phyloP scores from a whole-genome alignment of 305 asterid genomes.

The Plantago coronopus region DNA sequence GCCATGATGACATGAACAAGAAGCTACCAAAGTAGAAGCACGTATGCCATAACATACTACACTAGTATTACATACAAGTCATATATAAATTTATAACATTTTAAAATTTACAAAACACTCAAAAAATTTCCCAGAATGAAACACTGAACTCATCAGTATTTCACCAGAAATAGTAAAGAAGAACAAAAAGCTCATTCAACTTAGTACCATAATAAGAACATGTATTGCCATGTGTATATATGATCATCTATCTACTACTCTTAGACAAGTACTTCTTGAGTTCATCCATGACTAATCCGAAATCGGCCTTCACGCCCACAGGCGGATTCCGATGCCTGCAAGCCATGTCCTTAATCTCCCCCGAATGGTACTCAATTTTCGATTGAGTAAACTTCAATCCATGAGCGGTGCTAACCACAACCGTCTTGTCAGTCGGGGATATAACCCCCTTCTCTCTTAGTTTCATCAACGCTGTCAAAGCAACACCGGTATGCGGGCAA shows the following conservation, averaged over 20 bases:
- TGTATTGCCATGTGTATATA: too few species aligned
- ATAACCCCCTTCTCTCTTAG: constrained; percentile 31
- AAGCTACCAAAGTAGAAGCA: too few species aligned
- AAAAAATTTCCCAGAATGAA: not conserved
- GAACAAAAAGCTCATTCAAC: too few species aligned
- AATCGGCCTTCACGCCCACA: constrained; percentile 31
- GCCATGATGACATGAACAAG: too few species aligned
- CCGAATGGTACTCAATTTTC: constrained; percentile 45
- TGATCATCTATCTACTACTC: constrained; percentile 4
- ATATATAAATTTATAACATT: not conserved
- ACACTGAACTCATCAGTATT: not conserved
- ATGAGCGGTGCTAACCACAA: constrained; percentile 56
- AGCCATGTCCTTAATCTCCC: constrained; percentile 31
- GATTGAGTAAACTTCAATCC: constrained; percentile 53
- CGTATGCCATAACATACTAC: too few species aligned
- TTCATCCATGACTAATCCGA: constrained; percentile 35
- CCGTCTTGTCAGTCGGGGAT: constrained; percentile 34
- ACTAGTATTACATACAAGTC: not conserved
- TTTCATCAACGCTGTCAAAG: constrained; percentile 38
- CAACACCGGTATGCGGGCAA: constrained; percentile 51
- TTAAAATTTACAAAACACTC: not conserved
- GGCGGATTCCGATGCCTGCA: constrained; percentile 33
- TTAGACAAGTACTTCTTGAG: constrained; percentile 30
- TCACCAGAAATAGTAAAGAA: too few species aligned
- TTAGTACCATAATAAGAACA: too few species aligned